Evolutionary conservation across 2,329 filamentous ascomycete species (phyloP), one percentile per base, ranked within the genome.

Genomic region (Ophiocordyceps sinensis): DNA sequence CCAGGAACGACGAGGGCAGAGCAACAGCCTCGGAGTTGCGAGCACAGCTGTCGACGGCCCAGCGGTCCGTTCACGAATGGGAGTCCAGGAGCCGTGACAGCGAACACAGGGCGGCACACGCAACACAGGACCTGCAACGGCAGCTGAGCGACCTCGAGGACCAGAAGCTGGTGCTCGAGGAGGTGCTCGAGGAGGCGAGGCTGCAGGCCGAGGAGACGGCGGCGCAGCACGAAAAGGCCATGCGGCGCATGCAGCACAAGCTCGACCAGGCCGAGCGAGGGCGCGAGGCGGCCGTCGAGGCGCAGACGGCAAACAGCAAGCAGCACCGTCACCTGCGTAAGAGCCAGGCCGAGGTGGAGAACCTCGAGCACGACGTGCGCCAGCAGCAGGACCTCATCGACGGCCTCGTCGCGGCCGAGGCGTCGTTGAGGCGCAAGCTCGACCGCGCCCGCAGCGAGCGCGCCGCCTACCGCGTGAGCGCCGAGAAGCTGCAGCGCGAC

Each of bases 321-420:
- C 74, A 78, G 52, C 70, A 74, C 36, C 66, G 69, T 34, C 74
- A 79, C 44, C 61, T 84, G 23, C 76, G 75, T 45, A 71, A 75
- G 51, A 73, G 73, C 17, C 77, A 82, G 56, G 65, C 76, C 12
- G 74, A 81, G 51, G 65, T 72, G 35, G 76, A 85, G 56, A 73
- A 78, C 29, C 67, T 91, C n/a, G 79, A 85, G 49, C 70, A 84
- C 43, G 78, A 84, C 52, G 69, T 91, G 26, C 68, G 72, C 6
- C 76, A 83, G 52, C 78, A 82, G 45, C 79, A 85, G 42, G 68
- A 75, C 42, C 71, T 76, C 13, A 73, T 88, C 38, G 72, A 74
- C 34, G 60, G 66, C 28, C 65, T 78, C 26, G 61, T 66, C 29
- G 63, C 63, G 13, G 70, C 72, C n/a, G 77, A 83, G 51, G 63